Conservation (phyloP, 495 filamentous ascomycete genomes). For the Talaromyces proteolyticus region DNA sequence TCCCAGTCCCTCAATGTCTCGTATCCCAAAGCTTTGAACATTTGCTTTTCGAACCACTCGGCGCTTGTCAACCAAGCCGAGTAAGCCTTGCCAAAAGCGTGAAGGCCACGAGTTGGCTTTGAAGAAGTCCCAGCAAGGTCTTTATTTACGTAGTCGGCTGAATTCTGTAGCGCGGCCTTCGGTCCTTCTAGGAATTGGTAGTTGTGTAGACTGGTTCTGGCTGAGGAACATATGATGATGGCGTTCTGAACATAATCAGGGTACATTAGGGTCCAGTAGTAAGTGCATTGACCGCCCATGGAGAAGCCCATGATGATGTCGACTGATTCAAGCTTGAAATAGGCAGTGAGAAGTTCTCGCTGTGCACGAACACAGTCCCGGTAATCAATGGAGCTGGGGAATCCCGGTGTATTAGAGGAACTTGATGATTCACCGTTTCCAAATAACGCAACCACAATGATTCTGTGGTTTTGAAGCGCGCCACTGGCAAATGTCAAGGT, state of each 20-base stretch:
- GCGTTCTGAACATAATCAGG: slow-evolving; percentile 52
- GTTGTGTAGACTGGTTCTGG: slow-evolving; percentile 59
- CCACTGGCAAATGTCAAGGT: slow-evolving; percentile 42
- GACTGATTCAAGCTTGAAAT: slow-evolving; percentile 44
- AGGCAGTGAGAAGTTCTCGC: slow-evolving; percentile 48
- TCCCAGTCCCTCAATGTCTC: slow-evolving; percentile 55
- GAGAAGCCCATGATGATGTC: slow-evolving; percentile 54
- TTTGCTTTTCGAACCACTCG: slow-evolving; percentile 54
- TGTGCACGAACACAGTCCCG: slow-evolving; percentile 56
- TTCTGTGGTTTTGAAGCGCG: slow-evolving; percentile 43
- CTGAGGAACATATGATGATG: slow-evolving; percentile 59
- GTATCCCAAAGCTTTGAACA: slow-evolving; percentile 48
- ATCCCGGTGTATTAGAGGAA: slow-evolving; percentile 52
- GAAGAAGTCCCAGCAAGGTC: slow-evolving; percentile 17
- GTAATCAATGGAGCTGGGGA: slow-evolving; percentile 51
- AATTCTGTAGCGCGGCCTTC: slow-evolving; percentile 45
- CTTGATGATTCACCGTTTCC: slow-evolving; percentile 63
- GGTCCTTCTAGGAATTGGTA: slow-evolving; percentile 63
- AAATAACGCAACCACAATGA: slow-evolving; percentile 58
- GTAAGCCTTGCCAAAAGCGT: slow-evolving; percentile 58
- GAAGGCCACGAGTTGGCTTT: slow-evolving; percentile 40
- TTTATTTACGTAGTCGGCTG: slow-evolving; percentile 36
- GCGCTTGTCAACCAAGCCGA: slow-evolving; percentile 64
- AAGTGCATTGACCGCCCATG: slow-evolving; percentile 61
- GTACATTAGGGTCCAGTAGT: slow-evolving; percentile 57